A percentile compares a stretch with the other conserved stretches of the same genome.
These are phyloP conservation scores for Trichoderma atrobrunneum DNA, from an alignment of 2,329 filamentous ascomycete species.

Conservation along the genomic window DNA sequence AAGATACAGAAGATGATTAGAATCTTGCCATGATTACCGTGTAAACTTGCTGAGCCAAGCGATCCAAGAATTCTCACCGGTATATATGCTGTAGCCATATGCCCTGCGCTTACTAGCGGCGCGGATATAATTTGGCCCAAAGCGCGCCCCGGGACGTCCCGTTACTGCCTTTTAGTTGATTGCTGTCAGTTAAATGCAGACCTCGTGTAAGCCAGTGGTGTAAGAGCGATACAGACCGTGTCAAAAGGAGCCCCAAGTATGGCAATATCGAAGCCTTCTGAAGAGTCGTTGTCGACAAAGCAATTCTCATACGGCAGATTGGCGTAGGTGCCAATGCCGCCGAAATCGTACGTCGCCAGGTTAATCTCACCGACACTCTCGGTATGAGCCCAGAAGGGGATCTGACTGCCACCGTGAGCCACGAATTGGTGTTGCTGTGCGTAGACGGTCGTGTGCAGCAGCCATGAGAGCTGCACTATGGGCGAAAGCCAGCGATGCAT, in stretches of 20 bases:
- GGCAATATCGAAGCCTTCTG: conserved; percentile 28
- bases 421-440: conserved; percentile 12
- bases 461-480: neutral
- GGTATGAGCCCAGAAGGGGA: conserved; percentile 22
- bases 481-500: neutral
- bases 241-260: conserved; percentile 32
- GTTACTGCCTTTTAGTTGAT: conserved; percentile 22
- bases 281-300: conserved; percentile 23
- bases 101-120: conserved; percentile 66
- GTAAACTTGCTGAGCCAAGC: too few relatives aligned
- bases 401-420: conserved; percentile 12
- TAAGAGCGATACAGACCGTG: conserved; percentile 23
- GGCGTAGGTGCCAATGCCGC: conserved; percentile 27
- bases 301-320: conserved; percentile 28
- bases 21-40: neutral
- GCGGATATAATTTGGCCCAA: conserved; percentile 79
- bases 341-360: conserved; percentile 20
- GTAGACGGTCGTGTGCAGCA: neutral
- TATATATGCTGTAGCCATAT: conserved; percentile 25
- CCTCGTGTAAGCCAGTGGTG: neutral
- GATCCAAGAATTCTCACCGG: neutral
- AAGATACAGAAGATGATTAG: neutral
- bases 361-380: conserved; percentile 20
- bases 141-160: conserved; percentile 49
- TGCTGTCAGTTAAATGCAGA: neutral